Percentiles rank a stretch among this genome's conserved stretches.
phyloP scores from a whole-genome alignment of 805 yeast genomes.

The Saccharomyces paradoxus region DNA sequence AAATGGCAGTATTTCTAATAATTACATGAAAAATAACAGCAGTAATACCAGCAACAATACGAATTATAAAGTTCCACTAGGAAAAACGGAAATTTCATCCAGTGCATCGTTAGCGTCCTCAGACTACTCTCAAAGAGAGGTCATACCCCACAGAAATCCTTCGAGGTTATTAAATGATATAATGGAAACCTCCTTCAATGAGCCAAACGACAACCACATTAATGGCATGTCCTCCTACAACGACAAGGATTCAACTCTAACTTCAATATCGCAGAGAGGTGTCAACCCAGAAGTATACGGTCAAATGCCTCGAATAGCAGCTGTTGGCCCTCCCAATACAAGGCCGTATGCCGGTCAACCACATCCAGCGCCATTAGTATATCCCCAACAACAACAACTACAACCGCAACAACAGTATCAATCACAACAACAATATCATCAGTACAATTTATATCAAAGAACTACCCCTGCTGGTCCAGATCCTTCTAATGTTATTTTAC shows the following conservation, averaged over 20 bases:
- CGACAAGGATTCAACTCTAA: conserved; percentile 52
- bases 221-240: conserved; percentile 2
- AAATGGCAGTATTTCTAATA: not conserved
- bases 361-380: conserved; percentile 9
- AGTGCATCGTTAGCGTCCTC: conserved; percentile 17
- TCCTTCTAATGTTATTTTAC: conserved; percentile 37
- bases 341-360: conserved; percentile 12
- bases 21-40: conserved; percentile 1
- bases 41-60: not conserved
- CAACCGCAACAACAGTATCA: conserved; percentile 17
- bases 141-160: conserved; percentile 10
- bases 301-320: conserved; percentile 9
- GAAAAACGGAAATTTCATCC: not conserved
- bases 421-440: conserved; percentile 17
- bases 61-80: not conserved
- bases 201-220: conserved; percentile 6
- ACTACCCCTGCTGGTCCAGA: conserved; percentile 16
- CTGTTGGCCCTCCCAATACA: not conserved
- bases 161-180: conserved; percentile 21
- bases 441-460: conserved; percentile 5
- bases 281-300: conserved; percentile 48
- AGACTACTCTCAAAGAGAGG: conserved; percentile 15
- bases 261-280: conserved; percentile 73
- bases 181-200: conserved; percentile 14
- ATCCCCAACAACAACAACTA: conserved; percentile 14